Percentiles rank a stretch among this genome's conserved stretches.
These are phyloP conservation scores for Metschnikowia sp. DNA, from an alignment of 805 yeast species.

Conservation along the genomic window DNA sequence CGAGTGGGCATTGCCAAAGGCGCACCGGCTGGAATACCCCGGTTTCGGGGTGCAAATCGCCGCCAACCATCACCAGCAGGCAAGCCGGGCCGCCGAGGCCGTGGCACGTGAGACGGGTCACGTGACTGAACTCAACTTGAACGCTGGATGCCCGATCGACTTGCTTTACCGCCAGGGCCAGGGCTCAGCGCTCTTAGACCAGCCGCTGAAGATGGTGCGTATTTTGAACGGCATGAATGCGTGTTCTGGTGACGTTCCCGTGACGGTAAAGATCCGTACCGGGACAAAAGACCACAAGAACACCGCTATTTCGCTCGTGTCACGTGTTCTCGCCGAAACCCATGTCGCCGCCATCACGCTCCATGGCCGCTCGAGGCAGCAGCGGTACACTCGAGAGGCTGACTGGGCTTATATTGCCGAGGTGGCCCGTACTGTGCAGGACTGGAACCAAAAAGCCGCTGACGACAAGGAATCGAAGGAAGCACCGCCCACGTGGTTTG, in stretches of 20 bases:
- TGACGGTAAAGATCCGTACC: slow-evolving; percentile 87
- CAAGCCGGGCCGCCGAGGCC: slow-evolving; percentile 87
- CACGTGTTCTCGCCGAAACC: slow-evolving; percentile 68
- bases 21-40: slow-evolving; percentile 76
- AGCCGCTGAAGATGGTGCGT: slow-evolving; percentile 75
- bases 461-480: slow-evolving; percentile 62
- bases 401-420: slow-evolving; percentile 87
- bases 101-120: slow-evolving; percentile 53
- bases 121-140: slow-evolving; percentile 82
- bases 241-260: slow-evolving; percentile 84
- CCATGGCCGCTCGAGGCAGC: slow-evolving; percentile 96
- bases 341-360: slow-evolving; percentile 88
- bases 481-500: slow-evolving; percentile 65
- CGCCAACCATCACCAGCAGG: slow-evolving; percentile 88
- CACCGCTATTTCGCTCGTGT: slow-evolving; percentile 76
- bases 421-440: slow-evolving; percentile 66
- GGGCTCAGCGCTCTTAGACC: slow-evolving; percentile 90
- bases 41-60: slow-evolving; percentile 95
- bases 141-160: slow-evolving; percentile 98
- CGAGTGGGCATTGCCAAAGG: slow-evolving; percentile 97
- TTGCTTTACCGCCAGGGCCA: slow-evolving; percentile 91
- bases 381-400: slow-evolving; percentile 85
- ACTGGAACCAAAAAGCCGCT: slow-evolving; percentile 48
- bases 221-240: slow-evolving; percentile 86
- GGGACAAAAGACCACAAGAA: slow-evolving; percentile 85